These are phyloP conservation scores for Wickerhamiella spandovensis DNA, from an alignment of 805 yeast species.

Conservation along the genomic window DNA sequence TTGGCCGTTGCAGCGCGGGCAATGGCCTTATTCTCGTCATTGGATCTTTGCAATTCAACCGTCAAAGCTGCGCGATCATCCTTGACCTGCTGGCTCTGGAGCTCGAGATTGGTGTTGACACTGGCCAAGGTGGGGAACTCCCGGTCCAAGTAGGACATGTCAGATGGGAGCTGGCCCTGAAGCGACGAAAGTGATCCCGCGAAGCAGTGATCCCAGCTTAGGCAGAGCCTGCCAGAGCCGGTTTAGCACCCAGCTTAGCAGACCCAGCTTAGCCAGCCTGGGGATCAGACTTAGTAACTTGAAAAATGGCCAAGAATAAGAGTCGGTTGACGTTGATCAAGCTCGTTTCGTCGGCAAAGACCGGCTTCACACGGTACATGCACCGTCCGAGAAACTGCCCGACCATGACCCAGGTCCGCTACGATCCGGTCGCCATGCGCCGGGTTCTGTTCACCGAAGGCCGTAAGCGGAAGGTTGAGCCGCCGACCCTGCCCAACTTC, in stretches of 20 bases:
- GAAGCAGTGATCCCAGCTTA: too few species aligned
- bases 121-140: constrained; percentile 16
- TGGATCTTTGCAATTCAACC: not conserved
- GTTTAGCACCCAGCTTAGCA: not conserved
- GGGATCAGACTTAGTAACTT: not conserved
- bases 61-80: not conserved
- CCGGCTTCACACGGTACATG: constrained; percentile 76
- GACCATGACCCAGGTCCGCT: constrained; percentile 64
- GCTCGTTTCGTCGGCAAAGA: constrained; percentile 76
- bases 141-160: constrained; percentile 14
- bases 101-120: constrained; percentile 10
- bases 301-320: constrained; percentile 44
- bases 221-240: constrained; percentile 5
- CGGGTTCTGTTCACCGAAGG: constrained; percentile 85
- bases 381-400: constrained; percentile 73
- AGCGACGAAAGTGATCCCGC: too few species aligned
- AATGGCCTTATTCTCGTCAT: constrained; percentile 1
- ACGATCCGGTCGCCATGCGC: constrained; percentile 73
- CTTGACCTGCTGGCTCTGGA: constrained; percentile 7
- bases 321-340: constrained; percentile 72
- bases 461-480: constrained; percentile 63
- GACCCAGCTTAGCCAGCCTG: not conserved
- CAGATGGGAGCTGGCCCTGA: not conserved
- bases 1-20: not conserved
- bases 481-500: constrained; percentile 16